Percentiles rank a stretch among this genome's conserved stretches.
phyloP scores from a whole-genome alignment of 306 rosid species.

The Crataegus laevigata region DNA sequence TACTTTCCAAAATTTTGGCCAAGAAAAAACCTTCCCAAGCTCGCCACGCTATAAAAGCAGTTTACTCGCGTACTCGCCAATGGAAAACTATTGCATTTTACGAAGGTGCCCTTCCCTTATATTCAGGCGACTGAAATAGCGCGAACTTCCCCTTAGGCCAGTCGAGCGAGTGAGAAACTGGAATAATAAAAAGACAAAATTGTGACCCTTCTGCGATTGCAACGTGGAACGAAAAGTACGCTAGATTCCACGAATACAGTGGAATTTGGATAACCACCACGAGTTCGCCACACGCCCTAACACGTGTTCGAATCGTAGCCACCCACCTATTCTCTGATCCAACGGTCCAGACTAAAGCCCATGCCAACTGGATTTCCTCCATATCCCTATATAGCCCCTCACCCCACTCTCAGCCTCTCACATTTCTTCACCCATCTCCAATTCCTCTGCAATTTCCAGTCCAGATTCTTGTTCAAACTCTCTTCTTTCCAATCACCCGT shows the following conservation, averaged over 20 bases:
- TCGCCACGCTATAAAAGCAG: neutral
- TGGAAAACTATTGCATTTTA: neutral
- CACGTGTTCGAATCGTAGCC: neutral
- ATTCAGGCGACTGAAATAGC: neutral
- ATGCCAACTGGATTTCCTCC: neutral
- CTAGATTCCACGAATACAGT: constrained; percentile 7
- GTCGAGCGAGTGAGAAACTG: neutral
- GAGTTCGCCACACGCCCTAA: constrained; percentile 58
- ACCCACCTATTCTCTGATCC: constrained; percentile 18
- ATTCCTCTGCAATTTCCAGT: neutral
- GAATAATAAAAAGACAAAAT: neutral
- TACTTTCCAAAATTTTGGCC: neutral
- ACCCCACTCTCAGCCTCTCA: neutral
- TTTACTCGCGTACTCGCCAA: neutral
- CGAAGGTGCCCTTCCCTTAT: neutral
- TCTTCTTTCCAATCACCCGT: neutral
- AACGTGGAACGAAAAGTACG: constrained; percentile 27
- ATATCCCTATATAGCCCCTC: constrained; percentile 10
- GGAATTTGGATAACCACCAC: constrained; percentile 28
- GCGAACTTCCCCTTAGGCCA: neutral
- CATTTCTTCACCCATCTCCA: neutral
- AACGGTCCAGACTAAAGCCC: constrained; percentile 6
- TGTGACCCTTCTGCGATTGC: neutral
- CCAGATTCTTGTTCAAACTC: neutral
- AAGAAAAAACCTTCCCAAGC: neutral